Conservation (phyloP, 495 filamentous ascomycete species). For the Penicillium macrosclerotiorum region DNA sequence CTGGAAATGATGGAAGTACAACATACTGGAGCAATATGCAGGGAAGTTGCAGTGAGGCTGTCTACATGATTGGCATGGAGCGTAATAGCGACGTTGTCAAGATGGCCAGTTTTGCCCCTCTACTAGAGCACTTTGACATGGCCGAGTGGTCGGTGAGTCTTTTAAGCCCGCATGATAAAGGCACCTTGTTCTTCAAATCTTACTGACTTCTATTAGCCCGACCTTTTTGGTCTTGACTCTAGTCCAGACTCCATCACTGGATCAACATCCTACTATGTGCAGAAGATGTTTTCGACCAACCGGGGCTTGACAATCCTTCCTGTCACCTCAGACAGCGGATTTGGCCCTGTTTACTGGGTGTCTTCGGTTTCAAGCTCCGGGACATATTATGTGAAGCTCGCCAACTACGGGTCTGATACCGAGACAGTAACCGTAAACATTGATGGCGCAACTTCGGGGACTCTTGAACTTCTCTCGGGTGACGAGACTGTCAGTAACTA, state of each 20-base stretch:
- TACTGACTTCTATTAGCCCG: no score
- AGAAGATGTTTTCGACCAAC: conserved; percentile 47
- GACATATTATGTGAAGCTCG: conserved; percentile 24
- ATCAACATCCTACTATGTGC: conserved; percentile 24
- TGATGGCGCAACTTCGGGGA: no score
- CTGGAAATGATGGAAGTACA: no score
- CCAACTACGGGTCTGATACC: no score
- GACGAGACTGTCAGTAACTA: no score
- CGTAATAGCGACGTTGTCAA: conserved; percentile 55
- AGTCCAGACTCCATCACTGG: no score
- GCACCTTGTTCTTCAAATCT: conserved; percentile 10
- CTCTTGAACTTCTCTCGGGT: no score
- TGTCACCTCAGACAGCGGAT: conserved; percentile 28
- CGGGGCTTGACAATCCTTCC: conserved; percentile 49
- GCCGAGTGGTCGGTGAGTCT: conserved; percentile 34
- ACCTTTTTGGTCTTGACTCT: no score
- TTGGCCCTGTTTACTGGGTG: conserved; percentile 57
- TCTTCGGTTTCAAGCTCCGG: conserved; percentile 36
- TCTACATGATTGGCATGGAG: conserved; percentile 61
- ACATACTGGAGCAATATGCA: conserved; percentile 46
- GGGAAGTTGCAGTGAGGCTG: conserved; percentile 58
- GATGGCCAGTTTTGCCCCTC: conserved; percentile 45
- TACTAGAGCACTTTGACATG: conserved; percentile 35
- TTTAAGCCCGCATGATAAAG: no score
- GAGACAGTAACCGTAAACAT: no score